phyloP scores from a whole-genome alignment of 2,329 filamentous ascomycete species.

The Epichloe sp. region DNA sequence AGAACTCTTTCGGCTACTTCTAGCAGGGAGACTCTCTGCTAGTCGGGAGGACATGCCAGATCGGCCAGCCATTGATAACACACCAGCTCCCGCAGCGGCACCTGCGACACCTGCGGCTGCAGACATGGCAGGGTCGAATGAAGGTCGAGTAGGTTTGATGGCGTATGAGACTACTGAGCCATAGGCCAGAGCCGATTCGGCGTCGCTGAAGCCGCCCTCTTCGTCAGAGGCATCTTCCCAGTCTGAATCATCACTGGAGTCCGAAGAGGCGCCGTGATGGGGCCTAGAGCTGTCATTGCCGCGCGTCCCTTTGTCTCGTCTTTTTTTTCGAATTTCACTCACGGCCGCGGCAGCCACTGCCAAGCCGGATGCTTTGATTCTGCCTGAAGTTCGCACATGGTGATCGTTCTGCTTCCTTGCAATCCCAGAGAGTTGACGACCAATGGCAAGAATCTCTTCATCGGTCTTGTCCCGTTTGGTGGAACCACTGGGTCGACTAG shows the following conservation, averaged over 20 bases:
- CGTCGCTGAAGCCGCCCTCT: constrained; percentile 23
- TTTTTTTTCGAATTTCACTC: constrained; percentile 27
- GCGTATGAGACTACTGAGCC: constrained; percentile 16
- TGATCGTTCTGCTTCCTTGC: constrained; percentile 37
- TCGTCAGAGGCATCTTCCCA: constrained; percentile 45
- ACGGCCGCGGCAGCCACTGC: constrained; percentile 28
- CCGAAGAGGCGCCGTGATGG: constrained; percentile 15
- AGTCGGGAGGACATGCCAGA: not conserved
- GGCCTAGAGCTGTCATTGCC: constrained; percentile 29
- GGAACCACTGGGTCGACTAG: constrained; percentile 4
- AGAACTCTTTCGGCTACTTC: constrained; percentile 28
- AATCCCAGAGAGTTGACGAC: constrained; percentile 39
- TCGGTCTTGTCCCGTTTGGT: constrained; percentile 31
- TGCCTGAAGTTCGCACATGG: constrained; percentile 30
- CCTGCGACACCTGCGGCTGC: constrained; percentile 18
- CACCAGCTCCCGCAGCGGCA: constrained; percentile 20
- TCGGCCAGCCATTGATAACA: constrained; percentile 2
- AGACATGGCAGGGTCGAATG: constrained; percentile 6
- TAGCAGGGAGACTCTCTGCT: constrained; percentile 6
- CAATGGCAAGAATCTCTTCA: constrained; percentile 44
- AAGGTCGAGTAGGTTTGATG: constrained; percentile 8
- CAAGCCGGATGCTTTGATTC: constrained; percentile 12
- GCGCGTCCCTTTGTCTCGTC: constrained; percentile 21
- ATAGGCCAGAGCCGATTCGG: constrained; percentile 27
- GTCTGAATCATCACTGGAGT: constrained; percentile 33